phyloP scores from a whole-genome alignment of 805 yeast species.

The Helenozyma rhizophorensis region DNA sequence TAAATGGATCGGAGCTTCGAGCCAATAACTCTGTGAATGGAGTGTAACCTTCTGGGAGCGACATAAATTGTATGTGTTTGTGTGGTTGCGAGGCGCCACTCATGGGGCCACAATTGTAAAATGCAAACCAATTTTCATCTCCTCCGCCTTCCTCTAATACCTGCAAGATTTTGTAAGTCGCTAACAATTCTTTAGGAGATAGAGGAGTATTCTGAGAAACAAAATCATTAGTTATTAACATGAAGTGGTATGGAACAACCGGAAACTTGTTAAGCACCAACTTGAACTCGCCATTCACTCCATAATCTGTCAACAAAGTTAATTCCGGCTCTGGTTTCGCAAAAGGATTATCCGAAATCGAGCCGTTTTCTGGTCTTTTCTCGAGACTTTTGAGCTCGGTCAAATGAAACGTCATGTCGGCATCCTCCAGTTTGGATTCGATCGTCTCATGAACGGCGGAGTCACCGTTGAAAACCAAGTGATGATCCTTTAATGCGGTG shows the following conservation, averaged over 20 bases:
- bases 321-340: constrained; percentile 73
- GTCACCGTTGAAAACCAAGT: constrained; percentile 51
- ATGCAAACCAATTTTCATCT: constrained; percentile 60
- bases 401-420: constrained; percentile 20
- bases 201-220: constrained; percentile 70
- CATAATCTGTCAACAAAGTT: constrained; percentile 52
- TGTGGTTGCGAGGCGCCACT: constrained; percentile 96
- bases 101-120: constrained; percentile 82
- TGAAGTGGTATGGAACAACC: constrained; percentile 70
- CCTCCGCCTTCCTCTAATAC: constrained; percentile 38
- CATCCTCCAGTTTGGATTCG: constrained; percentile 7
- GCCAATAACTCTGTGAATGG: constrained; percentile 52
- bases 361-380: constrained; percentile 38
- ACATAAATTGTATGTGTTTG: constrained; percentile 84
- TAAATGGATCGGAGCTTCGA: constrained; percentile 44
- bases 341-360: constrained; percentile 62
- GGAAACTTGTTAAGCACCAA: constrained; percentile 86
- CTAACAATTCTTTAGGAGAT: constrained; percentile 62
- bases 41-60: constrained; percentile 55
- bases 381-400: constrained; percentile 31
- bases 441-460: constrained; percentile 23
- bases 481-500: constrained; percentile 43
- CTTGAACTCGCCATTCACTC: constrained; percentile 47
- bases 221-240: constrained; percentile 73
- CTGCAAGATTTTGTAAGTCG: constrained; percentile 52